Evolutionary conservation across 2,329 filamentous ascomycete genomes (phyloP), one percentile per base, ranked within the genome.

Genomic region (Trichothecium sympodiale): DNA sequence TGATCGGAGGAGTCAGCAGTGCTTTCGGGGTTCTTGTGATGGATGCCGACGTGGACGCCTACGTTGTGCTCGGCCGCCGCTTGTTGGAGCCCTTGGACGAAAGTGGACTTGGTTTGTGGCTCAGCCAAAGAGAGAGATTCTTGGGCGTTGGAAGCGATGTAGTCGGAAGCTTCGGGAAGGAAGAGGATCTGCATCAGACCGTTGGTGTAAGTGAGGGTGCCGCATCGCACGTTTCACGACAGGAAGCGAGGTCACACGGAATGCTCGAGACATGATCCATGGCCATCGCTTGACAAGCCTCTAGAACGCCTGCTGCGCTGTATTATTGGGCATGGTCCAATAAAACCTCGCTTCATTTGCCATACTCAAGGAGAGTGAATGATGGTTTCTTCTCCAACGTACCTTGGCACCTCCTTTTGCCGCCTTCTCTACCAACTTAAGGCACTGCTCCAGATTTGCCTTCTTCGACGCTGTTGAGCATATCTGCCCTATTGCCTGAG

Each of bases 111-210:
- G 3, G 68, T 54, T 28, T 80, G 71, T 3, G 86, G 70, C 39
- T 71, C 72, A 43, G 77, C 86, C 8, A 95, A 76, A 4, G 74
- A 67, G 8, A 87, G 60, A 0, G 80, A 82, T 48, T 88, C 78
- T 9, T 72, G 56, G 3, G 79, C 66, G 1, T 76, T 78, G 2
- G 71, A 65, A 15, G 77, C 81, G 48, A 95, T 87, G 64, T 94
- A 95, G 62, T 94, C 87, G 38, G 76, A 77, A 17, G 89, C 89
- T 69, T 95, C 89, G 10, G 89, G 89, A 36, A 95, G 79, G 62
- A 96, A 95, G 34, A 95, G 72, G 14, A 83, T 76, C 74, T 83
- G 10, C 3, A 29, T 25, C 20, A 25, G 20, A 25, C 20, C 20
- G 41, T 47, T 41, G 36, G 37, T 44, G 38, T 44, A 37, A 47